These are phyloP conservation scores for Magnaporthiopsis rhizophila DNA, from an alignment of 2,329 filamentous ascomycete species.

Conservation along the genomic window DNA sequence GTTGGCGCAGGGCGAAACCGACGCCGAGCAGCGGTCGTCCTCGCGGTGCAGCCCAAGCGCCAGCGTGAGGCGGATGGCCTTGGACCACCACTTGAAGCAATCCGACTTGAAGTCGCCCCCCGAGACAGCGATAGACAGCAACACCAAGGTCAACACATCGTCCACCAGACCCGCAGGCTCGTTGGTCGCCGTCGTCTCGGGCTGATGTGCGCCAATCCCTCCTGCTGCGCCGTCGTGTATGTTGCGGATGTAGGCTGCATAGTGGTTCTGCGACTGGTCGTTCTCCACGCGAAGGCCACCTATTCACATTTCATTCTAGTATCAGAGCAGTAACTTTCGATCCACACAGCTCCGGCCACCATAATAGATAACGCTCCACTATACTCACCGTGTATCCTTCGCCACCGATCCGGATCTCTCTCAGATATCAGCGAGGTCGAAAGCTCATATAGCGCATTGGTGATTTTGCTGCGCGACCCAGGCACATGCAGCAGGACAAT, in stretches of 20 bases:
- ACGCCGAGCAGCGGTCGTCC: constrained; percentile 22
- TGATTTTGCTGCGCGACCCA: constrained; percentile 30
- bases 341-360: no score
- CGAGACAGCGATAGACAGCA: constrained; percentile 37
- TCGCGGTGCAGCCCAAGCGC: constrained; percentile 29
- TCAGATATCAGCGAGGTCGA: constrained; percentile 25
- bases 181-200: constrained; percentile 23
- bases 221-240: constrained; percentile 8
- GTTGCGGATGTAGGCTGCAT: constrained; percentile 8
- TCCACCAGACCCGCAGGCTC: constrained; percentile 28
- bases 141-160: constrained; percentile 35
- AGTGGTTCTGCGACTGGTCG: constrained; percentile 20
- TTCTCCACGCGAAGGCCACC: constrained; percentile 25
- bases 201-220: constrained; percentile 13
- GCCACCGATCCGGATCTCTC: constrained; percentile 29
- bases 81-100: constrained; percentile 38
- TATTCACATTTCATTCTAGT: constrained; percentile 11
- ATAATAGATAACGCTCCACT: neutral
- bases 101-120: constrained; percentile 41
- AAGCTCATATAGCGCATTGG: constrained; percentile 28
- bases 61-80: constrained; percentile 29
- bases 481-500: constrained; percentile 32
- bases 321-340: neutral
- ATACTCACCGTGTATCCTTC: constrained; percentile 24
- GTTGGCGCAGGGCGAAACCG: constrained; percentile 22